Conservation (phyloP, 1,139 yeast species). For the Kodamaea sp. region DNA sequence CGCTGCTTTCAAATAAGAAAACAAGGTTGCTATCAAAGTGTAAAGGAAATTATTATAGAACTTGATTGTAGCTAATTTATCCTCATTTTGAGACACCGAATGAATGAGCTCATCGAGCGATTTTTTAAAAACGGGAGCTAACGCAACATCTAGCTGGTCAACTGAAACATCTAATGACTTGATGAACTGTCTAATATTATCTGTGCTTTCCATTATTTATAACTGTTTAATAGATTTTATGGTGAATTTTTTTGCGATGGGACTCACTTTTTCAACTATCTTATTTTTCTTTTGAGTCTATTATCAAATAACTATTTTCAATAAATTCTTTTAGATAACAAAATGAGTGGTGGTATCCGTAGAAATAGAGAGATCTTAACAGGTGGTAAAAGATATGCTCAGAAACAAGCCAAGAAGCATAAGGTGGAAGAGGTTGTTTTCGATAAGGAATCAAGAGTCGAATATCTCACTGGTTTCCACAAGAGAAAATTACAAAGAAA, state of each 20-base stretch:
- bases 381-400: constrained; percentile 80
- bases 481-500: constrained; percentile 86
- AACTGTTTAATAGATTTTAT: neutral
- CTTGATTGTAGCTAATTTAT: constrained; percentile 37
- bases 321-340: neutral
- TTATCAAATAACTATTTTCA: neutral
- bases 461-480: constrained; percentile 91
- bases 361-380: constrained; percentile 82
- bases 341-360: constrained; percentile 21
- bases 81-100: constrained; percentile 15
- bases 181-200: constrained; percentile 29
- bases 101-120: constrained; percentile 33
- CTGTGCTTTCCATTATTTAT: constrained; percentile 41
- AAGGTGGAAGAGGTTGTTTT: constrained; percentile 79
- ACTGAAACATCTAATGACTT: constrained; percentile 29
- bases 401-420: constrained; percentile 57
- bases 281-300: constrained; percentile 5
- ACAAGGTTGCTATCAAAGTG: constrained; percentile 43
- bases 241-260: constrained; percentile 8
- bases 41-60: constrained; percentile 42
- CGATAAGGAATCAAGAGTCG: constrained; percentile 68
- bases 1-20: constrained; percentile 55
- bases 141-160: constrained; percentile 25
- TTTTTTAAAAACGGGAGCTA: constrained; percentile 34
- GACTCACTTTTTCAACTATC: constrained; percentile 6